A percentile compares a stretch with the other conserved stretches of the same genome.
Evolutionary conservation across 805 yeast species (phyloP).

Genomic region (Candida palmyrensis): DNA sequence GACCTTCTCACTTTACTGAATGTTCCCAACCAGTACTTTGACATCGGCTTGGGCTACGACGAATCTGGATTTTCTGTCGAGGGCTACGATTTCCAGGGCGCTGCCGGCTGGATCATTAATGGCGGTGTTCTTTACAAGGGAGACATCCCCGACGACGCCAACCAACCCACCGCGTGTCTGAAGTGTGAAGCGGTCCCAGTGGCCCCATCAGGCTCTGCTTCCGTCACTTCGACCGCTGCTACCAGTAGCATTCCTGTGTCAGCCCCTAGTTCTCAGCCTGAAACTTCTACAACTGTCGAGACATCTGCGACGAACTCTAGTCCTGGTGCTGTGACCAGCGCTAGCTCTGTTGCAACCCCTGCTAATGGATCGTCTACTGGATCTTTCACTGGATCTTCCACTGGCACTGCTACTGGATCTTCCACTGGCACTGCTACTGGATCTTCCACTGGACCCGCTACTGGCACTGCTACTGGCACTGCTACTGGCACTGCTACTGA

Average conservation of each 20-base stretch:
- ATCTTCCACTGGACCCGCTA: too few species aligned
- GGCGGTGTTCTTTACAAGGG: constrained; percentile 2
- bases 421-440: not conserved
- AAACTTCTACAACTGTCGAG: constrained; percentile 5
- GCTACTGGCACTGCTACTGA: constrained; percentile 15
- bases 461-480: constrained; percentile 7
- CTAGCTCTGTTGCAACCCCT: not conserved
- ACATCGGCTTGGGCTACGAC: too few species aligned
- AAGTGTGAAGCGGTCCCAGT: constrained; percentile 1
- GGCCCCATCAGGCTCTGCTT: not conserved
- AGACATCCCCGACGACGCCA: constrained; percentile 1
- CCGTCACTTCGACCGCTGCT: constrained; percentile 4
- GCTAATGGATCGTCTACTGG: constrained; percentile 1
- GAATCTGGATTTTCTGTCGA: not conserved
- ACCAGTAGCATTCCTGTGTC: not conserved
- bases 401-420: not conserved
- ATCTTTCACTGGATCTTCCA: not conserved
- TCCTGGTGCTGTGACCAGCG: not conserved
- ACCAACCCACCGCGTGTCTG: constrained; percentile 1
- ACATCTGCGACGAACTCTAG: constrained; percentile 5
- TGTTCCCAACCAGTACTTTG: constrained; percentile 7
- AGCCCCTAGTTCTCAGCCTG: constrained; percentile 18
- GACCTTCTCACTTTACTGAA: not conserved
- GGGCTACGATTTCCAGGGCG: constrained; percentile 5
- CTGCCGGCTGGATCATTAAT: constrained; percentile 3